Evolutionary conservation across 208 protist species (phyloP), one percentile per base, ranked within the genome.

Genomic region (Wallacemonas sp.): DNA sequence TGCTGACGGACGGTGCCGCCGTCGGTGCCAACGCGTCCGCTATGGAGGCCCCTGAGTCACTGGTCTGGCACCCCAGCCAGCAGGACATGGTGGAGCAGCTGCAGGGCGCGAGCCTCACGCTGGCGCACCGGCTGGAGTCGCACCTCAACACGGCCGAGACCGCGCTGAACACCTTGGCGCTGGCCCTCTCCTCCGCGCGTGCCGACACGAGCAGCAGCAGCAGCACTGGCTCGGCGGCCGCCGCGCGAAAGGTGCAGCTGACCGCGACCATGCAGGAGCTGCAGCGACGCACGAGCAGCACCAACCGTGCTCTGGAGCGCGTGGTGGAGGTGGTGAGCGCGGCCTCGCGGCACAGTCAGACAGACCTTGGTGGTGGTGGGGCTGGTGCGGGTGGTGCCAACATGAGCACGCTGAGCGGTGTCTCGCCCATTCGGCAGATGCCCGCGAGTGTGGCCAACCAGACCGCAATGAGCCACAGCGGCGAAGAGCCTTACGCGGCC

Each of bases 221-320:
- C 2, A 44, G 57, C 31, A 59, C 46, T 2, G 54, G 46, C 12
- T 65, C 79, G 2, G 61, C 72, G 36, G 46, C 64, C n/a, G 64
- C 77, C 20, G 57, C 52, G 10, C 70, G 70, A 28, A 76, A 74
- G 31, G 50, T 81, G 29, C 67, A 81, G 45, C 55, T 91, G 23
- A 54, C 72, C 18, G 68, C 75, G 36, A 84, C 74, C 1, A 57
- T 74, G 12, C 71, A 74, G 10, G 76, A 86, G 66, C 67, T 91
- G 71, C 85, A 91, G 29, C 70, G 75, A 11, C 85, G 79, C 39
- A 82, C 76, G 29, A 73, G 71, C 1, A 64, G 70, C 1, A 57
- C 81, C 23, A 86, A 77, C 1, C 67, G 74, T 18, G 72, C 80
- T 33, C 61, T 82, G 38, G 52, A 70, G 39, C 74, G 80, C 18